Conservation (phyloP, 2,329 filamentous ascomycete species). For the Xylaria sp. region DNA sequence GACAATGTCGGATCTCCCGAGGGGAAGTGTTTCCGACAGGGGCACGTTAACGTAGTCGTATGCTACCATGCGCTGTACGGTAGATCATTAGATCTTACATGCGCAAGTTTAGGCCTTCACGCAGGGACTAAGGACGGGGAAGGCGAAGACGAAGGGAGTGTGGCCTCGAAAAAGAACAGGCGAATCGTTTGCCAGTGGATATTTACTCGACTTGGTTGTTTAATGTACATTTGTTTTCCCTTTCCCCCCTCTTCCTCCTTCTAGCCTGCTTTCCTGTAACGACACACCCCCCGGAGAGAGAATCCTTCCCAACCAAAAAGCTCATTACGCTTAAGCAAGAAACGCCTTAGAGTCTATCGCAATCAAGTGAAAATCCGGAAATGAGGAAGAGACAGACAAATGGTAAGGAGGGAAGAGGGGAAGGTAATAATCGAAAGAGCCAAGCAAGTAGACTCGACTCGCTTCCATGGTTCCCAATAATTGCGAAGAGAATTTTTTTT, state of each 20-base stretch:
- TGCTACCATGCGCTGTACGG: constrained; percentile 10
- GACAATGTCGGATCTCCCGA: constrained; percentile 19
- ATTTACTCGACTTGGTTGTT: constrained; percentile 20
- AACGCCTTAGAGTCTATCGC: constrained; percentile 34
- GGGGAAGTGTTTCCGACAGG: constrained; percentile 13
- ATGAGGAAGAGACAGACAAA: constrained; percentile 4
- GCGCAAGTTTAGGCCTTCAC: constrained; percentile 30
- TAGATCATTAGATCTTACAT: constrained; percentile 31
- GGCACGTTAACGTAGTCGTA: neutral
- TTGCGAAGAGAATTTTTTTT: constrained; percentile 18
- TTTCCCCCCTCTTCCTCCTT: neutral
- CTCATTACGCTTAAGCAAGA: constrained; percentile 32
- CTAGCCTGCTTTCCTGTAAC: constrained; percentile 20
- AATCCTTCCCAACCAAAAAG: constrained; percentile 18
- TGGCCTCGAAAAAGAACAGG: constrained; percentile 6
- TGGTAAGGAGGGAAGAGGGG: neutral
- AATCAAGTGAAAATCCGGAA: constrained; percentile 15
- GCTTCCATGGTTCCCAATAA: constrained; percentile 22
- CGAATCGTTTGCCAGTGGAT: constrained; percentile 18
- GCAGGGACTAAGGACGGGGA: constrained; percentile 12
- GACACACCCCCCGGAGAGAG: constrained; percentile 15
- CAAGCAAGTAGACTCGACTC: constrained; percentile 37
- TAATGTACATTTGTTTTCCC: constrained; percentile 30
- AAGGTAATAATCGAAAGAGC: neutral
- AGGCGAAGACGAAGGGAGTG: neutral